Conservation (phyloP, 305 asterid species). For the Caryopteris hybrid region DNA sequence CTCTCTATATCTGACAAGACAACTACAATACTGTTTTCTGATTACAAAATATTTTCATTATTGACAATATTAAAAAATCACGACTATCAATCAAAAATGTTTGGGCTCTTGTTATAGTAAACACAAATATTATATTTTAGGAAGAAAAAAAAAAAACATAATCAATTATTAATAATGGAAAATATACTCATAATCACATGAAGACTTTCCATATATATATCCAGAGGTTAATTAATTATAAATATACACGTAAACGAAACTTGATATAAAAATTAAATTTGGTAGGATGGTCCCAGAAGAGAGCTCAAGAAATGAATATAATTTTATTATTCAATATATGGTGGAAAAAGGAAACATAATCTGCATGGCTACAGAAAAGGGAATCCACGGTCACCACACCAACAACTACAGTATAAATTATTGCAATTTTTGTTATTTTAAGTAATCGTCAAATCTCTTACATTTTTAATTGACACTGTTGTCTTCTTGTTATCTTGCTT, state of each 20-base stretch:
- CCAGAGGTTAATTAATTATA: not conserved
- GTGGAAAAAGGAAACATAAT: constrained; percentile 5
- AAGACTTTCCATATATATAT: constrained; percentile 23
- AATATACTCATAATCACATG: constrained; percentile 27
- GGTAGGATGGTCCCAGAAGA: constrained; percentile 9
- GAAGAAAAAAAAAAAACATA: not conserved
- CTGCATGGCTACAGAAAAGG: constrained; percentile 22
- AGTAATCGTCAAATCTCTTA: not conserved
- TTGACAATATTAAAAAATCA: not conserved
- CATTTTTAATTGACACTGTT: not conserved
- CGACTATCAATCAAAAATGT: not conserved
- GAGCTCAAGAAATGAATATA: not conserved
- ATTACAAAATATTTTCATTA: constrained; percentile 6
- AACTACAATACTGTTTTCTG: not conserved
- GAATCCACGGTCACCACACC: constrained; percentile 11
- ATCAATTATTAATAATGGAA: not conserved
- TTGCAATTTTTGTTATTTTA: constrained; percentile 8
- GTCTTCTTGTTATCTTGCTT: constrained; percentile 20
- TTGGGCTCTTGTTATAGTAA: not conserved
- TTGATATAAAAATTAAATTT: not conserved
- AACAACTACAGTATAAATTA: constrained; percentile 1
- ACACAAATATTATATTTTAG: not conserved
- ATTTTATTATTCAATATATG: not conserved
- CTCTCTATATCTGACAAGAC: not conserved
- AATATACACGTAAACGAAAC: not conserved